phyloP scores from a whole-genome alignment of 2,329 filamentous ascomycete genomes.

The Pseudogymnoascus verrucosus region DNA sequence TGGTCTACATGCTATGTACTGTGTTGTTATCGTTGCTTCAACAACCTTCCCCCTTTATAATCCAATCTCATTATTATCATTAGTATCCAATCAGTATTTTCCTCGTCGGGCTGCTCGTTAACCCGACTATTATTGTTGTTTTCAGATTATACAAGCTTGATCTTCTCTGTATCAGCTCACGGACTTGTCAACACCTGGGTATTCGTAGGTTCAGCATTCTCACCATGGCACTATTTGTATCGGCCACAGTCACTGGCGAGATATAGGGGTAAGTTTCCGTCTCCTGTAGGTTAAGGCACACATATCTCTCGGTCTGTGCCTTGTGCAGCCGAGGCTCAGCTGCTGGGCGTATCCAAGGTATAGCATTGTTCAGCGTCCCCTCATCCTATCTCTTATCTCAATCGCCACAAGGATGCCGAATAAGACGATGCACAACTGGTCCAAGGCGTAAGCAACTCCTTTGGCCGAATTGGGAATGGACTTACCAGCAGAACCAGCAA shows the following conservation, averaged over 20 bases:
- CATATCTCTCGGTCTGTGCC: neutral
- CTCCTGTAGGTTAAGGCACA: neutral
- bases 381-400: slow-evolving; percentile 3
- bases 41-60: neutral
- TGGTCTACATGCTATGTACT: neutral
- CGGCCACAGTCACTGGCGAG: neutral
- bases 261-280: neutral
- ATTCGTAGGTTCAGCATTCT: neutral
- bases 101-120: neutral
- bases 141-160: neutral
- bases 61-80: neutral
- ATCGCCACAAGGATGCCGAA: slow-evolving; percentile 24
- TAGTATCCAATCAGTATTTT: neutral
- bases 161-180: neutral
- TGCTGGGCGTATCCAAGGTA: neutral
- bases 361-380: neutral
- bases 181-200: neutral
- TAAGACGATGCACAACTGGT: slow-evolving; percentile 17
- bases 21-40: neutral
- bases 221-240: neutral
- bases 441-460: neutral
- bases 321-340: neutral
- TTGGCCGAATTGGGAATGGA: slow-evolving; percentile 13
- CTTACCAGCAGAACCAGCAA: slow-evolving; percentile 40
- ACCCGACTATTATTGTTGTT: neutral